Evolutionary conservation across 176 grass and related monocot genomes (phyloP), one percentile per base, ranked within the genome.

Genomic region (Dendrocalamus sinicus): DNA sequence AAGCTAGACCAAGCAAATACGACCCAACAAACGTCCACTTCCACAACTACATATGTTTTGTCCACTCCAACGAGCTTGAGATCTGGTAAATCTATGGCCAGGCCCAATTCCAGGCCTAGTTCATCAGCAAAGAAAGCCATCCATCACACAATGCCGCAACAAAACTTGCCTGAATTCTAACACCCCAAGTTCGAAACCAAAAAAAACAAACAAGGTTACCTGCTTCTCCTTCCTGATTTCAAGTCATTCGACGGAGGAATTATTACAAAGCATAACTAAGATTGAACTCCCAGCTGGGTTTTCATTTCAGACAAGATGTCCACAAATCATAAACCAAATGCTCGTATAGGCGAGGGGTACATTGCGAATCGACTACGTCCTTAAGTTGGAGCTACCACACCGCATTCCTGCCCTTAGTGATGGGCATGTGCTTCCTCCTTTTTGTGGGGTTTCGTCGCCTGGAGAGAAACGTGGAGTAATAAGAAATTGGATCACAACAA

Each of bases 361-460:
- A 71, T 10, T 65, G 69, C 7, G 15, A 84, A 77, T 37, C 80
- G 71, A 60, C 10, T 28, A 14, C 22, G 26, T 72, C 74, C 50
- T 79, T 51, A 15, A 40, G 8, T 9, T 62, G 66, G 22, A 86
- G 57, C 39, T 48, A 71, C 46, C 43, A 70, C 8, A 11, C 4
- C 3, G 43, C 28, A 63, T 41, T 28, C 24, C 72, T 7, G 37
- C 57, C 63, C 85, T 85, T 35, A 95, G 73, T 93, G 91, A 32
- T 91, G 91, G 63, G 80, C 86, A 26, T 73, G 78, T 12, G 78
- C 86, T 41, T 87, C 88, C 68, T 88, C 86, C 84, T 89, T 89
- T 88, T 88, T 89, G 67, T 86, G 37, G n/a, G 94, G 75, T 79
- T 95, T 89, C 20, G 86, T 84, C 6, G 54, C 77, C 87, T 89